These are phyloP conservation scores for Malus orientalis DNA, from an alignment of 306 rosid species.

Conservation along the genomic window DNA sequence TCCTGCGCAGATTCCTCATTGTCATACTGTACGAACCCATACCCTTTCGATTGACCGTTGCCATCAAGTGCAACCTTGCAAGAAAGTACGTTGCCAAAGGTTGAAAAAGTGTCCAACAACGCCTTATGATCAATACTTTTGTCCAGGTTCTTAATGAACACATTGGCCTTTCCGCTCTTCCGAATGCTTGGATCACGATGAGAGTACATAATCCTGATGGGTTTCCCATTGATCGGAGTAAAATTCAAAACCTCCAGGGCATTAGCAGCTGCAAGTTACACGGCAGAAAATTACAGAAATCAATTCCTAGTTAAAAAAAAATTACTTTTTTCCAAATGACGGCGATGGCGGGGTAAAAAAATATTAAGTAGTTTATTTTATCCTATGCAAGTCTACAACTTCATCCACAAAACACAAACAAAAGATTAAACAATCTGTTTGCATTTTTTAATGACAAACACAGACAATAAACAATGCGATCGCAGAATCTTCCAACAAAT, in stretches of 20 bases:
- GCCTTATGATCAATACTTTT: constrained; percentile 70
- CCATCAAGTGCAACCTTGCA: constrained; percentile 69
- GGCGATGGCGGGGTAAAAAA: background rate
- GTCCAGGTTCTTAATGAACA: constrained; percentile 77
- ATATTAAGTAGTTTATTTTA: too few relatives aligned
- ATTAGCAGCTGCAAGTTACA: constrained; percentile 39
- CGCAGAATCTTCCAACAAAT: background rate
- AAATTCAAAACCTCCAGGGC: constrained; percentile 58
- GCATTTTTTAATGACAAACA: background rate
- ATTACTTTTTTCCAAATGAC: background rate
- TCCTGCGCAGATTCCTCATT: constrained; percentile 52
- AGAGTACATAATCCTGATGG: constrained; percentile 81
- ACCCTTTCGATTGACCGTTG: constrained; percentile 67
- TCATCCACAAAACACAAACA: background rate
- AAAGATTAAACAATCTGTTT: background rate
- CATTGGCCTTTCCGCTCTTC: constrained; percentile 71
- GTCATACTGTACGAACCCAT: constrained; percentile 81
- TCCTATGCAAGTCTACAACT: background rate
- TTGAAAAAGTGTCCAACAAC: constrained; percentile 62
- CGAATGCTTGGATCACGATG: constrained; percentile 76
- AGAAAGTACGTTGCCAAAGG: constrained; percentile 73
- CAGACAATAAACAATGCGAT: background rate
- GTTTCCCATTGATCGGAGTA: constrained; percentile 57
- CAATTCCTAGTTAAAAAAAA: background rate
- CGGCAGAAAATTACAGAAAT: background rate